Percentiles rank a stretch among this genome's conserved stretches.
These are phyloP conservation scores for Suillus ampliporus DNA, from an alignment of 768 basidiomycete genomes.

Conservation along the genomic window DNA sequence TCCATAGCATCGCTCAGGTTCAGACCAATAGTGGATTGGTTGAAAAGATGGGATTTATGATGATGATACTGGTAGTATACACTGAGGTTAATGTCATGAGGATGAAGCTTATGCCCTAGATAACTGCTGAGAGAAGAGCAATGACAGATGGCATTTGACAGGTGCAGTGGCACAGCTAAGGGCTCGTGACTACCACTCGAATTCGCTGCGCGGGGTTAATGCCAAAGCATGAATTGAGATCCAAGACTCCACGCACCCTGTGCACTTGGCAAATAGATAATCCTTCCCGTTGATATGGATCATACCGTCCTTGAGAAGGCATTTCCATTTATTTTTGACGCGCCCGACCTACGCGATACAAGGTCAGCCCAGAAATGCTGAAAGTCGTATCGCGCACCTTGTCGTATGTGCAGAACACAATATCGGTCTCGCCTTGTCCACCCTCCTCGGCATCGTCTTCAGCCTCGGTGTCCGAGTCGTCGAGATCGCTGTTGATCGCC, in stretches of 20 bases:
- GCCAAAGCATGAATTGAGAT: conserved; percentile 2
- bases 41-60: not conserved
- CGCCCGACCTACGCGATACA: conserved; percentile 76
- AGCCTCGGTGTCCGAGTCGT: conserved; percentile 90
- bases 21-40: not conserved
- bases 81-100: conserved; percentile 11
- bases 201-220: conserved; percentile 39
- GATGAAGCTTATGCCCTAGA: conserved; percentile 4
- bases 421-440: conserved; percentile 78
- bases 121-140: not conserved
- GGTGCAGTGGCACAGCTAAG: not conserved
- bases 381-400: conserved; percentile 62
- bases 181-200: conserved; percentile 46
- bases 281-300: conserved; percentile 97
- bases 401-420: conserved; percentile 98
- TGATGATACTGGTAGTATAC: conserved; percentile 24
- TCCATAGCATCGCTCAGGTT: not conserved
- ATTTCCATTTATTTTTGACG: conserved; percentile 99
- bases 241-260: conserved; percentile 68
- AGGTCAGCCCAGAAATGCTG: conserved; percentile 4
- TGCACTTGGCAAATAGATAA: conserved; percentile 96
- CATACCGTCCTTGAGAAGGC: conserved; percentile 96
- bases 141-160: not conserved
- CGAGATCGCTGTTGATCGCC: conserved; percentile 95
- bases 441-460: conserved; percentile 86